Evolutionary conservation across 495 filamentous ascomycete genomes (phyloP).

Genomic region (Neurospora discreta): DNA sequence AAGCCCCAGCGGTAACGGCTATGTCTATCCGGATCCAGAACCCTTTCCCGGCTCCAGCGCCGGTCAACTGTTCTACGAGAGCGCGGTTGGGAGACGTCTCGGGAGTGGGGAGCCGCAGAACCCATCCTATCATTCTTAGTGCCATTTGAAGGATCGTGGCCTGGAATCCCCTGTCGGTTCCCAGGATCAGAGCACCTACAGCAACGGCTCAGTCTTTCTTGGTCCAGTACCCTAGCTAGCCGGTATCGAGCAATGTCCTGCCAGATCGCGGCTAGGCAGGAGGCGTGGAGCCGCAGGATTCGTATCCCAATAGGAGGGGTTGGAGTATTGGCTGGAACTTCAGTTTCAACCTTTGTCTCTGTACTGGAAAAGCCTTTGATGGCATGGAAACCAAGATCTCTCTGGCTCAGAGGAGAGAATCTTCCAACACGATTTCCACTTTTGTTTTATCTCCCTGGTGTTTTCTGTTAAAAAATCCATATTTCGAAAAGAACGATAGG

Average conservation of each 20-base stretch:
- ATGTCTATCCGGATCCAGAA: slow-evolving; percentile 60
- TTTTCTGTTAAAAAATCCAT: not conserved
- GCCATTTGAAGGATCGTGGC: slow-evolving; percentile 24
- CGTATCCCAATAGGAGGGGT: not conserved
- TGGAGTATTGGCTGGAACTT: not conserved
- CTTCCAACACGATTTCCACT: not conserved
- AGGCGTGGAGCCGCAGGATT: not conserved
- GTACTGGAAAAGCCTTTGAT: not conserved
- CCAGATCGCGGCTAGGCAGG: not conserved
- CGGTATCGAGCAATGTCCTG: not conserved
- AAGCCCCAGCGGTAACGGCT: slow-evolving; percentile 42
- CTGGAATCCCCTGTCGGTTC: slow-evolving; percentile 30
- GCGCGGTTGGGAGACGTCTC: slow-evolving; percentile 44
- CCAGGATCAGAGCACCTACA: slow-evolving; percentile 12
- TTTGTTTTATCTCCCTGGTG: not conserved
- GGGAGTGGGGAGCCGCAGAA: slow-evolving; percentile 58
- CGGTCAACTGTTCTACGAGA: slow-evolving; percentile 55
- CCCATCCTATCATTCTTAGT: slow-evolving; percentile 33
- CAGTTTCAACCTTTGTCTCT: not conserved
- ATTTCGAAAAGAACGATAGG: not conserved
- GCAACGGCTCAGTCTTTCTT: not conserved
- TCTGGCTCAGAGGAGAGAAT: not conserved
- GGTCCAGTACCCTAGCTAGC: not conserved
- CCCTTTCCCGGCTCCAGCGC: slow-evolving; percentile 46
- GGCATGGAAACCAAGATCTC: not conserved